phyloP scores from a whole-genome alignment of 2,329 filamentous ascomycete genomes.

The Alternaria conjuncta region DNA sequence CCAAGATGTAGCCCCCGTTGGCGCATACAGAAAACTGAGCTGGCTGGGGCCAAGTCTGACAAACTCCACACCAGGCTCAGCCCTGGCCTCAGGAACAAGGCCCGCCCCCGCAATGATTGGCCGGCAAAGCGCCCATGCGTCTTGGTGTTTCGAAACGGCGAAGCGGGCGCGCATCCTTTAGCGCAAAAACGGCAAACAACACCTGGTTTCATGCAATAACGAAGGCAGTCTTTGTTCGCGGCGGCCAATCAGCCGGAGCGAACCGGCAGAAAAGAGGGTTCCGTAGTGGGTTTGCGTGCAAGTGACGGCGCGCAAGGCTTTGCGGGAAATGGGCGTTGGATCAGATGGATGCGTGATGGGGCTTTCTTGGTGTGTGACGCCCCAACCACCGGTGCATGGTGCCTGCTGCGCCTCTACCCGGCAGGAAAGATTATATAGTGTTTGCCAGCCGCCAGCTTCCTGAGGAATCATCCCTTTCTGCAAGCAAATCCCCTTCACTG shows the following conservation, averaged over 20 bases:
- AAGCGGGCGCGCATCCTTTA: conserved; percentile 1
- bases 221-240: background rate
- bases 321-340: background rate
- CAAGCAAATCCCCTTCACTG: conserved; percentile 1
- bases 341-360: conserved; percentile 3
- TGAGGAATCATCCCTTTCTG: background rate
- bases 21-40: background rate
- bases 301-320: conserved; percentile 3
- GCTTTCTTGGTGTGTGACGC: conserved; percentile 7
- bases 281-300: background rate
- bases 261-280: background rate
- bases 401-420: conserved; percentile 19
- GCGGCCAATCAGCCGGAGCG: conserved; percentile 7
- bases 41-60: conserved; percentile 16
- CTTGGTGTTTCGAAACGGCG: conserved; percentile 32
- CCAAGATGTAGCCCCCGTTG: background rate
- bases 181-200: conserved; percentile 16
- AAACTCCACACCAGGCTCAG: conserved; percentile 3
- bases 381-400: conserved; percentile 17
- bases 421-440: conserved; percentile 18
- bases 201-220: conserved; percentile 17
- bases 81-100: conserved; percentile 11
- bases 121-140: conserved; percentile 14
- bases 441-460: conserved; percentile 11
- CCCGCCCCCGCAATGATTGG: conserved; percentile 24